Evolutionary conservation across 2,329 filamentous ascomycete genomes (phyloP).

Genomic region (Geosmithia morbida): DNA sequence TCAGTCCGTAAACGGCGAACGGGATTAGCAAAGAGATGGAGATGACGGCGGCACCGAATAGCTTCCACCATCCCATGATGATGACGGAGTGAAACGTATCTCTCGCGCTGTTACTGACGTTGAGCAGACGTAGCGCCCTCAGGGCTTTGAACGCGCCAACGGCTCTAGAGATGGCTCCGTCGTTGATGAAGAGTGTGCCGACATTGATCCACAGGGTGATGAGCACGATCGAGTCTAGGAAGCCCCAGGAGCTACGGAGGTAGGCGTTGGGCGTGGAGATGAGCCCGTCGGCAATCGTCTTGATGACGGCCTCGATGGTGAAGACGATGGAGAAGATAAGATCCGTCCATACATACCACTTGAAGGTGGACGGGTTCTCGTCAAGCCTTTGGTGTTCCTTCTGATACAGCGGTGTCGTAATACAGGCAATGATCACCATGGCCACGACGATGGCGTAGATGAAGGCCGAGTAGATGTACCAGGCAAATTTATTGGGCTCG

Average conservation of each 20-base stretch:
- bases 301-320: slow-evolving; percentile 73
- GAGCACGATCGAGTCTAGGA: slow-evolving; percentile 85
- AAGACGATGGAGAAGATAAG: slow-evolving; percentile 81
- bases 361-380: slow-evolving; percentile 36
- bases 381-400: slow-evolving; percentile 57
- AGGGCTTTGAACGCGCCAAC: slow-evolving; percentile 96
- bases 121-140: slow-evolving; percentile 77
- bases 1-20: slow-evolving; percentile 91
- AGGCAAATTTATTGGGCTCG: slow-evolving; percentile 74
- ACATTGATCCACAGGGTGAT: slow-evolving; percentile 95
- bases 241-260: slow-evolving; percentile 89
- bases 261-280: slow-evolving; percentile 97
- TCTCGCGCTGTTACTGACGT: slow-evolving; percentile 88
- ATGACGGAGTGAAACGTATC: slow-evolving; percentile 97
- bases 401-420: slow-evolving; percentile 91
- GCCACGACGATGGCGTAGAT: slow-evolving; percentile 89
- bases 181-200: slow-evolving; percentile 62
- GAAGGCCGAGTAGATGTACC: slow-evolving; percentile 88
- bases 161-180: slow-evolving; percentile 74
- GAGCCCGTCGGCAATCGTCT: slow-evolving; percentile 87
- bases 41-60: slow-evolving; percentile 81
- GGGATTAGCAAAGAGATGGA: slow-evolving; percentile 89
- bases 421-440: slow-evolving; percentile 93
- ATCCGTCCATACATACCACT: slow-evolving; percentile 95
- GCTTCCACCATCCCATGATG: slow-evolving; percentile 86